Evolutionary conservation across 306 rosid genomes (phyloP), one percentile per base, ranked within the genome.

Genomic region (Fagus crenata): DNA sequence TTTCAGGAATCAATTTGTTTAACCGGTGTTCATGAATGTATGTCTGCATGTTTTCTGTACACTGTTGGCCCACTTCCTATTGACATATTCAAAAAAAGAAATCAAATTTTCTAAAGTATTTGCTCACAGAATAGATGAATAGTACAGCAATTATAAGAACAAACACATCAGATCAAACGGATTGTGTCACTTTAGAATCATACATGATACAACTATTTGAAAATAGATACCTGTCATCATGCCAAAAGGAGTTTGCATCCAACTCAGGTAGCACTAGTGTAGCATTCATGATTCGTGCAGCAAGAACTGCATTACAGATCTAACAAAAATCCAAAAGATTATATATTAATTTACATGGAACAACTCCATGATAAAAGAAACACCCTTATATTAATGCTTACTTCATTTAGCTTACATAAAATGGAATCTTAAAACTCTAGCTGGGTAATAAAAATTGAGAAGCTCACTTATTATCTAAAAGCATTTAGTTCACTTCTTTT

Each of bases 211-310:
- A 78, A 75, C 64, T 35, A 35, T 59, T 17, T 65, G 78, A 77
- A 75, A 74, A 74, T 18, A 39, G 56, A 65, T 86, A 96, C 99
- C 93, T 92, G 73, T 92, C 94, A 78, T 96, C 98, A 36, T 84
- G 99, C 99, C 99, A 96, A 79, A 88, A 96, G 73, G 98, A 96
- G 90, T 92, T 92, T 36, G 98, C 91, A 56, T 92, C 99, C 90
- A 96, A 87, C 78, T 96, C 98, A 0, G 99, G 99, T 18, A 96
- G 88, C 74, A 96, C 93, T 40, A 96, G 87, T 28, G 96, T 89
- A 55, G 98, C 98, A 86, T 96, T 96, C 99, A 96, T 92, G 79
- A 96, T 96, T 75, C 99, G 89, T 39, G 99, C 98, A 71, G 99
- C 99, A 75, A 92, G 93, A 86, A 96, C 99, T 4, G 98, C 99